Evolutionary conservation across 108 stramenopile species (phyloP).

Genomic region (Chaetoceros tenuissimus): DNA sequence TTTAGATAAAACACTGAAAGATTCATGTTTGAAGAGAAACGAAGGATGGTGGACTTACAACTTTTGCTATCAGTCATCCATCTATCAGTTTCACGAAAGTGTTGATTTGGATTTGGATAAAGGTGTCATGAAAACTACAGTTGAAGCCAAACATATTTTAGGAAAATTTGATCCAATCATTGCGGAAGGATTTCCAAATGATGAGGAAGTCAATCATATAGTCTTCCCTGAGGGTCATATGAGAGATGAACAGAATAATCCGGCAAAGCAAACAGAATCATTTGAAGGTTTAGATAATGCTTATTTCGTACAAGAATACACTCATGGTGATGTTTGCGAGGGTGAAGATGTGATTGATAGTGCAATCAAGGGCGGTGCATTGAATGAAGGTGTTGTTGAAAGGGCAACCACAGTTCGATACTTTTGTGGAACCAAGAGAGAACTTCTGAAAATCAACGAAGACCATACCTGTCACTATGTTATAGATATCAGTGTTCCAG

Average conservation of each 20-base stretch:
- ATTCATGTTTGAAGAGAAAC: background rate
- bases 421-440: constrained; percentile 47
- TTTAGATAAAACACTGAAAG: background rate
- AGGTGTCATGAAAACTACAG: constrained; percentile 11
- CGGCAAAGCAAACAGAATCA: constrained; percentile 1
- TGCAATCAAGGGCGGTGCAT: constrained; percentile 65
- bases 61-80: constrained; percentile 49
- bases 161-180: constrained; percentile 34
- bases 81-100: constrained; percentile 64
- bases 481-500: constrained; percentile 57
- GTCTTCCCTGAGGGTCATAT: constrained; percentile 7
- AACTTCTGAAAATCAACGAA: constrained; percentile 61
- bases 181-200: constrained; percentile 29
- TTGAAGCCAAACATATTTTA: constrained; percentile 49
- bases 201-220: constrained; percentile 57
- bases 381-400: constrained; percentile 44
- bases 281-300: constrained; percentile 56
- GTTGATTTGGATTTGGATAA: constrained; percentile 33
- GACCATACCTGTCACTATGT: constrained; percentile 86
- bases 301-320: constrained; percentile 63
- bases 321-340: constrained; percentile 59
- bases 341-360: constrained; percentile 67
- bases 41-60: constrained; percentile 62
- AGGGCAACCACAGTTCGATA: constrained; percentile 68
- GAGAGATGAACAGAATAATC: constrained; percentile 1